Evolutionary conservation across 176 grass and related monocot species (phyloP).

Genomic region (Eremochloa ophiuroides): DNA sequence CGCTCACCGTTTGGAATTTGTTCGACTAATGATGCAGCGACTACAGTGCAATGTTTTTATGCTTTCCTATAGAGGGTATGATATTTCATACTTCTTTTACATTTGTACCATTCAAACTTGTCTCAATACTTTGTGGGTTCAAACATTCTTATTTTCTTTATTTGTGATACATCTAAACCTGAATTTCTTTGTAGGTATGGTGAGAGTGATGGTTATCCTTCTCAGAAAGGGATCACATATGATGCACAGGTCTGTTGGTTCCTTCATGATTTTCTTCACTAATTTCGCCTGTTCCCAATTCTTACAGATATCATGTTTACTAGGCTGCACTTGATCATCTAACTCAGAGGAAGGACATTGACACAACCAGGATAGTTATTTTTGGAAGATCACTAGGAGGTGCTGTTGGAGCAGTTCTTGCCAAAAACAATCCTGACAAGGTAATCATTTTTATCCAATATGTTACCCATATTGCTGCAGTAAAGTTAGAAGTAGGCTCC

Average conservation of each 20-base stretch:
- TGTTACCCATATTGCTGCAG: slow-evolving; percentile 19
- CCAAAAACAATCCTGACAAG: slow-evolving; percentile 95
- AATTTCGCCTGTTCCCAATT: slow-evolving; percentile 11
- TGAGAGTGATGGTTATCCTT: slow-evolving; percentile 93
- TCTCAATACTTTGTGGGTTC: background rate
- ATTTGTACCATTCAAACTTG: background rate
- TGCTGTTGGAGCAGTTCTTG: slow-evolving; percentile 90
- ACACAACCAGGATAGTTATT: slow-evolving; percentile 86
- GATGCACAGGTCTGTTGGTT: slow-evolving; percentile 84
- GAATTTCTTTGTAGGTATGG: slow-evolving; percentile 66
- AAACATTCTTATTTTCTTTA: slow-evolving; percentile 14
- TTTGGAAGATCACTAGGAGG: slow-evolving; percentile 99
- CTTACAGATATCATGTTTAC: slow-evolving; percentile 26
- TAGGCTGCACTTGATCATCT: slow-evolving; percentile 98
- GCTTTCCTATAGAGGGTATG: slow-evolving; percentile 99
- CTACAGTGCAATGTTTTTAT: slow-evolving; percentile 99
- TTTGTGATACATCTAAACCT: slow-evolving; percentile 23
- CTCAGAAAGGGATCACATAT: slow-evolving; percentile 89
- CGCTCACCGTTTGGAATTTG: slow-evolving; percentile 95
- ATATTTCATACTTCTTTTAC: slow-evolving; percentile 15
- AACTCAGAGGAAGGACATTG: slow-evolving; percentile 84
- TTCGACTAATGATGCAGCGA: slow-evolving; percentile 83
- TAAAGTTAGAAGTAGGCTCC: slow-evolving; percentile 3
- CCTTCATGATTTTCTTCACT: slow-evolving; percentile 25
- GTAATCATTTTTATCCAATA: slow-evolving; percentile 30